These are phyloP conservation scores for Diddensiella santjacobensis DNA, from an alignment of 805 yeast species.

Conservation along the genomic window DNA sequence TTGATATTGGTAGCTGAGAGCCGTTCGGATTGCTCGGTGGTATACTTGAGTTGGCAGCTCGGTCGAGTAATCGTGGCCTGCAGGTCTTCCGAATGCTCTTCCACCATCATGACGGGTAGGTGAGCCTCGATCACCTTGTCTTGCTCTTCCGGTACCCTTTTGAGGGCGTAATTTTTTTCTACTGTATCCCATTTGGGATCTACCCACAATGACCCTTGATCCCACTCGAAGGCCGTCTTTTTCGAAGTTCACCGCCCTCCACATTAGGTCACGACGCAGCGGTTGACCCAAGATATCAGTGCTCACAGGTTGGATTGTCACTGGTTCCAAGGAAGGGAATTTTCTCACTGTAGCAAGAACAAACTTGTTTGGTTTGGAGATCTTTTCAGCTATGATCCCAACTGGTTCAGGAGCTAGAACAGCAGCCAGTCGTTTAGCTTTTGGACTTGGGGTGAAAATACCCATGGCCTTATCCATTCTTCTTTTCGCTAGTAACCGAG, in stretches of 20 bases:
- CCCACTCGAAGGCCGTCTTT: conserved; percentile 88
- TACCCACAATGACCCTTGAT: conserved; percentile 78
- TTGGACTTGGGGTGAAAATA: background rate
- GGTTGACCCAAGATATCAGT: conserved; percentile 66
- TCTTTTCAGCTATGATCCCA: conserved; percentile 5
- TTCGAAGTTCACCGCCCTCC: conserved; percentile 93
- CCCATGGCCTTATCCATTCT: background rate
- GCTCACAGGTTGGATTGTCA: conserved; percentile 70
- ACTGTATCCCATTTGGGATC: conserved; percentile 82
- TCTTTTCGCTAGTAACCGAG: background rate
- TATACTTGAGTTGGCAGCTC: conserved; percentile 71
- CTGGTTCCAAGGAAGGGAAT: conserved; percentile 91
- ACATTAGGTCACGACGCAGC: conserved; percentile 82
- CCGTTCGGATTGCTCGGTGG: conserved; percentile 70
- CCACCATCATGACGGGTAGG: conserved; percentile 91
- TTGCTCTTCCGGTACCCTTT: conserved; percentile 92
- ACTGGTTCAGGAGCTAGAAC: background rate
- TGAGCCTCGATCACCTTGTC: conserved; percentile 94
- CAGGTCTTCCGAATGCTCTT: conserved; percentile 81
- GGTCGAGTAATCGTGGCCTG: conserved; percentile 85
- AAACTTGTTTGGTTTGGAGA: conserved; percentile 51
- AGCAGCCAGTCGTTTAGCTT: background rate
- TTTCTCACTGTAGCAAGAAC: conserved; percentile 73
- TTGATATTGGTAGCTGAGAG: conserved; percentile 76
- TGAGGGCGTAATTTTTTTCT: conserved; percentile 80